Conservation (phyloP, 306 rosid genomes). For the Trichosanthes cucumerina region DNA sequence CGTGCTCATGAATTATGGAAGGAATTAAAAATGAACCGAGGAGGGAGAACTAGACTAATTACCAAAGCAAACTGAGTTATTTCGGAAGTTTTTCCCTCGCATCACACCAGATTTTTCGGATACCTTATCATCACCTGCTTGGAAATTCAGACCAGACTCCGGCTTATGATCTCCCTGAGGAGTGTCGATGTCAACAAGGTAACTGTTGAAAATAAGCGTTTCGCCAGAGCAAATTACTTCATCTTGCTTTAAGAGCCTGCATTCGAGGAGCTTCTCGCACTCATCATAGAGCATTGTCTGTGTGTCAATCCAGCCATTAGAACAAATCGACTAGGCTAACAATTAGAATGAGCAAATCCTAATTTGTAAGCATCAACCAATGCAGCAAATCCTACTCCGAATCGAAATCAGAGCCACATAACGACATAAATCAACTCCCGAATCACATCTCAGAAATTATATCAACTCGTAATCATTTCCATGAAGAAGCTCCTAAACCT, state of each 20-base stretch:
- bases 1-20: not conserved
- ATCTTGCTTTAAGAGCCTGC: constrained; percentile 51
- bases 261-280: constrained; percentile 53
- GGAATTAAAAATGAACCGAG: not conserved
- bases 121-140: constrained; percentile 12
- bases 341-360: not conserved
- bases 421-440: not conserved
- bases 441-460: not conserved
- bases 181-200: constrained; percentile 45
- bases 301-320: not conserved
- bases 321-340: not conserved
- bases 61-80: constrained; percentile 8
- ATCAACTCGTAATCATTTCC: not conserved
- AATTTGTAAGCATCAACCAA: not conserved
- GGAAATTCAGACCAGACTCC: constrained; percentile 21
- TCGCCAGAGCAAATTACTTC: constrained; percentile 48
- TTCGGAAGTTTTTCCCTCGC: not conserved
- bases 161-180: constrained; percentile 31
- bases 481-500: not conserved
- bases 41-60: not conserved
- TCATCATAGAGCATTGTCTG: constrained; percentile 62
- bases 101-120: constrained; percentile 4
- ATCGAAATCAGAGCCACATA: not conserved
- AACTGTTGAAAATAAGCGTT: constrained; percentile 31
- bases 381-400: not conserved